Conservation (phyloP, 2,329 filamentous ascomycete genomes). For the Zalaria sp. region DNA sequence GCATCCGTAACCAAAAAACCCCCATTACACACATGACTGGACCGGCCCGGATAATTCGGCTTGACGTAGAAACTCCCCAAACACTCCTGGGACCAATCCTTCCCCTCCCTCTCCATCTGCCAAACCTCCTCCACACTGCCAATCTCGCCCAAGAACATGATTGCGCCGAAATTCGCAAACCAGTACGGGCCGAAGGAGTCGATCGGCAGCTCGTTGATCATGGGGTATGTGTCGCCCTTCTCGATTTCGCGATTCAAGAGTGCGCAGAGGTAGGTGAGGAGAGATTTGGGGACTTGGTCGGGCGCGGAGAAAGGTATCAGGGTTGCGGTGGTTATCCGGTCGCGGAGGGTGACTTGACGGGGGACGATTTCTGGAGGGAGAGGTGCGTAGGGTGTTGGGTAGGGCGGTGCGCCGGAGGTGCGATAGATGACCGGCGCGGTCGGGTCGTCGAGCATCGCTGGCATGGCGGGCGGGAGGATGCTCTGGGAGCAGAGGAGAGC, state of each 20-base stretch:
- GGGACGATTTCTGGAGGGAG: slow-evolving; percentile 57
- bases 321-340: slow-evolving; percentile 71
- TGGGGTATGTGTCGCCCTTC: slow-evolving; percentile 82
- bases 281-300: slow-evolving; percentile 57
- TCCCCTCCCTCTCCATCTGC: slow-evolving; percentile 28
- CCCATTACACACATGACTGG: slow-evolving; percentile 74
- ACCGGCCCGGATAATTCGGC: slow-evolving; percentile 82
- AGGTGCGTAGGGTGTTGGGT: slow-evolving; percentile 46
- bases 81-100: slow-evolving; percentile 68
- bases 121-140: slow-evolving; percentile 41
- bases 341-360: slow-evolving; percentile 67
- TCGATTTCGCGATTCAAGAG: slow-evolving; percentile 85
- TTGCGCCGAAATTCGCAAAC: slow-evolving; percentile 80
- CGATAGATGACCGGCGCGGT: slow-evolving; percentile 56
- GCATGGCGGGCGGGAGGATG: slow-evolving; percentile 37
- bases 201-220: slow-evolving; percentile 62
- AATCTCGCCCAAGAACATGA: slow-evolving; percentile 74
- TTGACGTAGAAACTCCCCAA: slow-evolving; percentile 89
- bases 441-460: slow-evolving; percentile 67
- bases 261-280: slow-evolving; percentile 65
- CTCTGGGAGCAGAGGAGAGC: too few species aligned
- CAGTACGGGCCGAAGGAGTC: slow-evolving; percentile 70
- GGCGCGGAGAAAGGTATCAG: slow-evolving; percentile 70
- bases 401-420: slow-evolving; percentile 51
- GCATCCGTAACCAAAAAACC: slow-evolving; percentile 35